Base-by-base conservation (phyloP, 495 filamentous ascomycete species). In the Lasiosphaeria miniovina region DNA sequence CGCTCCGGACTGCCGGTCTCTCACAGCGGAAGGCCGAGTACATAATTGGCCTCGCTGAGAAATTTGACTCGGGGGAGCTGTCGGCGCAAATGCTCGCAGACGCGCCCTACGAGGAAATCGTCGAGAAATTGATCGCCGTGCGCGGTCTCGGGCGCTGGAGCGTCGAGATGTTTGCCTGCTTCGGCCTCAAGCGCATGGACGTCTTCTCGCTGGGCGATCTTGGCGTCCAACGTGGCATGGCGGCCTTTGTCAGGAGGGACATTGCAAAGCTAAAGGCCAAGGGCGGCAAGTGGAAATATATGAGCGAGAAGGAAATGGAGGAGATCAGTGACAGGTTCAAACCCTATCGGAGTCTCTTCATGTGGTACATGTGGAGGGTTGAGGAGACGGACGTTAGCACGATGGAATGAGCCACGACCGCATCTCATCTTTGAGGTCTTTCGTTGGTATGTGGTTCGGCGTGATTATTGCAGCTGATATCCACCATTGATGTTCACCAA, bases 121-220 rank as follows among this genome's bases (percentile, higher is more conserved):
- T 97, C 36, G 82, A 88, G 74, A 87, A 81, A 66, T 74, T 98
- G 60, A 88, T 84, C n/a, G 88, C 89, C 17, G 91, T 98, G 36
- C 79, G 93, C 38, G 94, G 94, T 4, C 72, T 98, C 53, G 94
- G 94, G 3, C 79, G 75, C 61, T 98, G 95, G 94, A 91, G 87
- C 55, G 94, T 93, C 24, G 93, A 96, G 79, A 98, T 97, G 93
- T 98, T 98, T 76, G 88, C 91, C 60, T 89, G 88, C 68, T 98
- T 98, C 73, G 88, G 82, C 10, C 75, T 98, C 49, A 96, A 96
- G 81, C 80, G 95, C 32, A 87, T 89, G 80, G 93, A 98, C 78
- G 88, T 98, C 33, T 96, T 98, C 67, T 91, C 88, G 6, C 86
- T 88, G 14, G 95, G 94, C 0, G 94, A 98, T 78, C 72, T 98